Evolutionary conservation across 108 stramenopile species (phyloP).

Genomic region (Pseudonitzschia delicatissima): DNA sequence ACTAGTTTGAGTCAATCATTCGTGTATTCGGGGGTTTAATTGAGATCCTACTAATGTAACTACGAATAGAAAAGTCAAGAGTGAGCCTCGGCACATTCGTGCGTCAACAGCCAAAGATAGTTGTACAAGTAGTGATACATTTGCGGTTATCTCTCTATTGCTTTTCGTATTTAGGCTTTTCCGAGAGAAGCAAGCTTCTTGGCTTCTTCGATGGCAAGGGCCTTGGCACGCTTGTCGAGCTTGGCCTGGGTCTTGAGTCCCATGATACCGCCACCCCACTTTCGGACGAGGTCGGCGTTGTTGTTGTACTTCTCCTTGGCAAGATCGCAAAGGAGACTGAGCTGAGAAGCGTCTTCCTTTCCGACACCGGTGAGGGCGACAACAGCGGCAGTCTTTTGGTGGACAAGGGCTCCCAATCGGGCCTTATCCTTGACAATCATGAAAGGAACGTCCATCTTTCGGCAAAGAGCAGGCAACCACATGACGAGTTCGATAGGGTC

Average conservation of each 20-base stretch:
- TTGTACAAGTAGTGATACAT: constrained; percentile 7
- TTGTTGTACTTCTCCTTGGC: constrained; percentile 96
- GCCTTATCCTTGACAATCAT: constrained; percentile 99
- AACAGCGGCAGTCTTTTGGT: constrained; percentile 94
- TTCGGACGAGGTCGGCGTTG: constrained; percentile 81
- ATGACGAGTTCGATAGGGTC: constrained; percentile 98
- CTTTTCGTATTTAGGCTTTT: constrained; percentile 46
- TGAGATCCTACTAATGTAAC: background rate
- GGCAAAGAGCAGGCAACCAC: constrained; percentile 99
- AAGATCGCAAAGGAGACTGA: constrained; percentile 75
- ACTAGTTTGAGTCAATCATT: constrained; percentile 11
- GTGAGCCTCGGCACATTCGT: constrained; percentile 38
- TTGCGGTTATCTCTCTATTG: background rate
- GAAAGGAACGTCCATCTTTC: constrained; percentile 99
- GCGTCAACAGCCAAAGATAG: constrained; percentile 46
- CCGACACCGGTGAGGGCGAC: constrained; percentile 88
- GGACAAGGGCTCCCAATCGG: constrained; percentile 95
- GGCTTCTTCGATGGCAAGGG: constrained; percentile 90
- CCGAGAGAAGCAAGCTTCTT: constrained; percentile 93
- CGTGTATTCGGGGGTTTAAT: background rate
- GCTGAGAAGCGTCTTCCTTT: constrained; percentile 88
- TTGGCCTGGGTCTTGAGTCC: constrained; percentile 99
- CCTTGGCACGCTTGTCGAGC: constrained; percentile 97
- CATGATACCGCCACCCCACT: constrained; percentile 99
- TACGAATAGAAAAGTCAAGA: constrained; percentile 20